Conservation (phyloP, 1,284 basidiomycete species). For the Fomitiporia mediterranea region DNA sequence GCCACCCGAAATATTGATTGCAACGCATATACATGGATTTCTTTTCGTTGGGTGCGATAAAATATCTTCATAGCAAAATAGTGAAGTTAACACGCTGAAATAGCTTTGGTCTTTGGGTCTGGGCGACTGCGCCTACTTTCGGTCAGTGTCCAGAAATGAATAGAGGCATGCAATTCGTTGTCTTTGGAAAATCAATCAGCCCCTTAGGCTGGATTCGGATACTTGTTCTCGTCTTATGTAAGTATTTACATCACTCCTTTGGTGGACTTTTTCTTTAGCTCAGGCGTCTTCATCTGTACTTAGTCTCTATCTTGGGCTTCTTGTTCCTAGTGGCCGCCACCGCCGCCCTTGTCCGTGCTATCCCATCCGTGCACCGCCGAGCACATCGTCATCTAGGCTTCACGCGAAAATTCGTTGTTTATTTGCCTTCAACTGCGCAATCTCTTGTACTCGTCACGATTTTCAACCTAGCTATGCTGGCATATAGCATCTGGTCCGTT, state of each 20-base stretch:
- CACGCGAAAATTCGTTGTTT: neutral
- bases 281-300: neutral
- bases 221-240: conserved; percentile 15
- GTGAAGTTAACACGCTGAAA: neutral
- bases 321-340: conserved; percentile 12
- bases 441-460: conserved; percentile 12
- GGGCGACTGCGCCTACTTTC: conserved; percentile 14
- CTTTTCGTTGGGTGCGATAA: conserved; percentile 18
- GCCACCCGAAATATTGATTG: conserved; percentile 15
- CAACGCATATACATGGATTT: conserved; percentile 17
- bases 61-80: neutral
- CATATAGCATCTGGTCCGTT: conserved; percentile 17
- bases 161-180: conserved; percentile 9
- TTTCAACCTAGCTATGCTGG: conserved; percentile 16
- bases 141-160: conserved; percentile 17
- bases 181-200: conserved; percentile 15
- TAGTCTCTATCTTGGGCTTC: conserved; percentile 16
- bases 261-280: too few species aligned
- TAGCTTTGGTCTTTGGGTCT: conserved; percentile 20
- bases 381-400: neutral
- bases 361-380: neutral
- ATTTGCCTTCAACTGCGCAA: neutral
- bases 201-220: conserved; percentile 16
- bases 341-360: conserved; percentile 1
- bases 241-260: too few species aligned